These are phyloP conservation scores for Entomortierella parvispora DNA, from an alignment of 192 early-diverging fungal genomes.

Conservation along the genomic window DNA sequence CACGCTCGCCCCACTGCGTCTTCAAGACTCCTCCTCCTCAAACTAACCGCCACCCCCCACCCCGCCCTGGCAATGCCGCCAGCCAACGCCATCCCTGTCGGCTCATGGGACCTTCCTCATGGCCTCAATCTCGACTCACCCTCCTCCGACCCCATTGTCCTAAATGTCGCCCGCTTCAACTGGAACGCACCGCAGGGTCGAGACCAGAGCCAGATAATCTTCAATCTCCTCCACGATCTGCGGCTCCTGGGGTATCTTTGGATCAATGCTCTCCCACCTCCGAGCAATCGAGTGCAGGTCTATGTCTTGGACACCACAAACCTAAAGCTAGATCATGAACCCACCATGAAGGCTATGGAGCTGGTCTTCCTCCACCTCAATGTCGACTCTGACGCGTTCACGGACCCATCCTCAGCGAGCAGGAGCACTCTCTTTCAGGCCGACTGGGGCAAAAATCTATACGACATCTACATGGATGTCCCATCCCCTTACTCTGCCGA, in stretches of 20 bases:
- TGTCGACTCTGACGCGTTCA: not conserved
- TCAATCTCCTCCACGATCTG: no score
- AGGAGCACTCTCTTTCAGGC: slow-evolving; percentile 9
- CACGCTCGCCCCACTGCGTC: not conserved
- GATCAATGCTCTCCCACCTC: no score
- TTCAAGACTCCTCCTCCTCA: not conserved
- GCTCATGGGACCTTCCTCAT: slow-evolving; percentile 30
- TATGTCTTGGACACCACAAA: no score
- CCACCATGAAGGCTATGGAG: not conserved
- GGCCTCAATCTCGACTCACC: not conserved
- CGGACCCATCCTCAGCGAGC: not conserved
- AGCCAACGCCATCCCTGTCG: slow-evolving; percentile 19
- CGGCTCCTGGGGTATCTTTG: no score
- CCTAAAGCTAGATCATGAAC: no score
- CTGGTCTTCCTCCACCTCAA: slow-evolving; percentile 1
- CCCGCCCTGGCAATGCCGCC: not conserved
- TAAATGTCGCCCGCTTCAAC: not conserved
- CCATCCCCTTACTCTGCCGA: slow-evolving; percentile 41
- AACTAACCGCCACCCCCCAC: not conserved
- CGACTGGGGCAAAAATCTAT: slow-evolving; percentile 15
- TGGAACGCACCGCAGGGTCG: not conserved
- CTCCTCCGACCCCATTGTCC: not conserved
- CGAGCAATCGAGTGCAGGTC: no score
- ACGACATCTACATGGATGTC: slow-evolving; percentile 52
- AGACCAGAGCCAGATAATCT: no score